A percentile compares a stretch with the other conserved stretches of the same genome.
phyloP scores from a whole-genome alignment of 495 filamentous ascomycete genomes.

The Aspergillus steynii region DNA sequence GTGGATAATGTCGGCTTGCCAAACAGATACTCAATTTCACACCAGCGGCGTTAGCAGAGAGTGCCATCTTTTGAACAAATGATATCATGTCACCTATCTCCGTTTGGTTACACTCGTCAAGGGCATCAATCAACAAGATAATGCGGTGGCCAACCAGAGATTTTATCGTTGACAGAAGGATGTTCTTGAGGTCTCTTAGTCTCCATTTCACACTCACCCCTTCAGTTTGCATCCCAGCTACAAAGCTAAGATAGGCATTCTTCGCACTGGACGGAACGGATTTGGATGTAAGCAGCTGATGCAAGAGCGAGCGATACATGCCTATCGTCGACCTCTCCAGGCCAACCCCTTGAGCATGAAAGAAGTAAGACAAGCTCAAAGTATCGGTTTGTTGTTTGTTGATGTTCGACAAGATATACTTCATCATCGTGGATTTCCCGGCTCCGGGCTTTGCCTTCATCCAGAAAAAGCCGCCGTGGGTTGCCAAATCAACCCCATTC shows the following conservation, averaged over 20 bases:
- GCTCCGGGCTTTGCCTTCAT: too few relatives aligned
- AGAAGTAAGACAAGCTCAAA: too few relatives aligned
- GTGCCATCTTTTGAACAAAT: conserved; percentile 33
- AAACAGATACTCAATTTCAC: conserved; percentile 34
- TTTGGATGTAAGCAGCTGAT: conserved; percentile 30
- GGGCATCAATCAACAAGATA: conserved; percentile 37
- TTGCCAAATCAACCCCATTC: too few relatives aligned
- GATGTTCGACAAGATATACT: too few relatives aligned
- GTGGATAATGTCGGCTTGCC: conserved; percentile 53
- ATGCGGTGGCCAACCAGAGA: conserved; percentile 10
- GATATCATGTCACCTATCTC: conserved; percentile 35
- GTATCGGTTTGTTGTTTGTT: too few relatives aligned
- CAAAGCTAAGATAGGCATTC: conserved; percentile 2
- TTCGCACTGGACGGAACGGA: conserved; percentile 13
- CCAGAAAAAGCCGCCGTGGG: too few relatives aligned
- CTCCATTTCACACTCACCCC: too few relatives aligned
- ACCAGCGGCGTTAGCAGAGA: conserved; percentile 2
- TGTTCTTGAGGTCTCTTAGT: too few relatives aligned
- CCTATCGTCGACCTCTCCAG: conserved; percentile 52
- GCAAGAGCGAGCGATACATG: conserved; percentile 55
- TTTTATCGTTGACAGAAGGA: too few relatives aligned
- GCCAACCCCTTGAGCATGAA: conserved; percentile 43
- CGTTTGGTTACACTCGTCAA: conserved; percentile 40
- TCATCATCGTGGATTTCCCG: too few relatives aligned
- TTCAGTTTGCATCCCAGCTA: too few relatives aligned